Evolutionary conservation across 768 basidiomycete genomes (phyloP).

Genomic region (Sarcodon aspratus): DNA sequence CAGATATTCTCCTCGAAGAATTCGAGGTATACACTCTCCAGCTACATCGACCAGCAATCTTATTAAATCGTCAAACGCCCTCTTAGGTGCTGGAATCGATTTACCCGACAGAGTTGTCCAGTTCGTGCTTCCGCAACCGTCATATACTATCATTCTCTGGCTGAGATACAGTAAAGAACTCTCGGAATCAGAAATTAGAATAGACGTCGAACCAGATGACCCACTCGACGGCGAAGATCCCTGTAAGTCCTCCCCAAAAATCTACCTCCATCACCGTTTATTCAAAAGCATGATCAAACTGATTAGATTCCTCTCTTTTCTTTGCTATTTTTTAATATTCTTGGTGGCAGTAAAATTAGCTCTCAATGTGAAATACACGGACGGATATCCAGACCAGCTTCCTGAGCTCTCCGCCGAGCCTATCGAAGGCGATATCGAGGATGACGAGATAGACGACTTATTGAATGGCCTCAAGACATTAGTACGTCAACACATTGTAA

Average conservation of each 20-base stretch:
- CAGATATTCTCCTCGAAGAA: slow-evolving; percentile 72
- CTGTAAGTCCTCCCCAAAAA: slow-evolving; percentile 25
- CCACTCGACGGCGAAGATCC: slow-evolving; percentile 48
- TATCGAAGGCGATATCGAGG: slow-evolving; percentile 49
- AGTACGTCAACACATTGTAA: slow-evolving; percentile 25
- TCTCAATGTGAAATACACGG: slow-evolving; percentile 66
- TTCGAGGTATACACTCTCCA: slow-evolving; percentile 52
- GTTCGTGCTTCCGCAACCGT: slow-evolving; percentile 43
- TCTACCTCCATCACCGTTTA: slow-evolving; percentile 1
- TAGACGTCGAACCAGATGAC: slow-evolving; percentile 84
- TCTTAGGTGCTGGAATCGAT: slow-evolving; percentile 89
- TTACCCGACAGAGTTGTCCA: slow-evolving; percentile 86
- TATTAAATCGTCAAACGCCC: not conserved
- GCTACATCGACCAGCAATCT: slow-evolving; percentile 1
- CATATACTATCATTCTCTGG: slow-evolving; percentile 15
- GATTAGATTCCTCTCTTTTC: not conserved
- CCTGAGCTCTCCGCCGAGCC: slow-evolving; percentile 62
- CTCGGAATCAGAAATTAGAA: slow-evolving; percentile 71
- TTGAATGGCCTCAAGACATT: slow-evolving; percentile 45
- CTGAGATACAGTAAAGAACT: slow-evolving; percentile 63
- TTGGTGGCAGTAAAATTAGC: slow-evolving; percentile 56
- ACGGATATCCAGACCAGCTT: slow-evolving; percentile 74
- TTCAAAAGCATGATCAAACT: not conserved
- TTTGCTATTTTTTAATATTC: not conserved
- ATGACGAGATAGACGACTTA: slow-evolving; percentile 41